A percentile compares a stretch with the other conserved stretches of the same genome.
Evolutionary conservation across 2,329 filamentous ascomycete species (phyloP).

Genomic region (Fusarium gaditjirri): DNA sequence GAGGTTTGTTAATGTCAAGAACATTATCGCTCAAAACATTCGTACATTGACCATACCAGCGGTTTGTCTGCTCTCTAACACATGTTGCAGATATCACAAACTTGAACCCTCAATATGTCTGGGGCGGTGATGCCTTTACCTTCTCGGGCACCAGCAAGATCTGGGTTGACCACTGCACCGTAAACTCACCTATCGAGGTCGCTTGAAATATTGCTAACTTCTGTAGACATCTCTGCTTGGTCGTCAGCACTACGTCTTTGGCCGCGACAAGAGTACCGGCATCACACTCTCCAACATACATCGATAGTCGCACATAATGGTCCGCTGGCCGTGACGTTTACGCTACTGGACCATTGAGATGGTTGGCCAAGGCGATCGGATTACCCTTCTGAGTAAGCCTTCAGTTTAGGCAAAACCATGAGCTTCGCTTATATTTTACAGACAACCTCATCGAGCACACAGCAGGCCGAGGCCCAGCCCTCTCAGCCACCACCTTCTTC

Average conservation of each 20-base stretch:
- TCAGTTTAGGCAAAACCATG: no score
- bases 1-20: slow-evolving; percentile 45
- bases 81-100: slow-evolving; percentile 7
- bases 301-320: slow-evolving; percentile 55
- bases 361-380: slow-evolving; percentile 23
- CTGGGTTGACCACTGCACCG: slow-evolving; percentile 35
- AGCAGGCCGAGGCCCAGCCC: slow-evolving; percentile 44
- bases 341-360: slow-evolving; percentile 54
- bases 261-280: slow-evolving; percentile 41
- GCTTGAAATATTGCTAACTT: fast-evolving
- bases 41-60: fast-evolving
- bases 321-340: slow-evolving; percentile 57
- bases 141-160: slow-evolving; percentile 27
- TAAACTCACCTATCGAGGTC: neutral
- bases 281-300: slow-evolving; percentile 60
- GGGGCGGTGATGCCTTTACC: slow-evolving; percentile 33
- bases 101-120: slow-evolving; percentile 34
- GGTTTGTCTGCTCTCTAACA: fast-evolving
- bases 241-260: slow-evolving; percentile 32
- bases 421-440: neutral
- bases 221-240: slow-evolving; percentile 20
- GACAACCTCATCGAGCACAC: slow-evolving; percentile 28
- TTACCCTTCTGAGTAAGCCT: slow-evolving; percentile 12
- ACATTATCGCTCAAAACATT: slow-evolving; percentile 49
- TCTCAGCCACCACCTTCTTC: slow-evolving; percentile 44